Evolutionary conservation across 1,284 basidiomycete genomes (phyloP), one percentile per base, ranked within the genome.

Genomic region (Apiotrichum laibachii): DNA sequence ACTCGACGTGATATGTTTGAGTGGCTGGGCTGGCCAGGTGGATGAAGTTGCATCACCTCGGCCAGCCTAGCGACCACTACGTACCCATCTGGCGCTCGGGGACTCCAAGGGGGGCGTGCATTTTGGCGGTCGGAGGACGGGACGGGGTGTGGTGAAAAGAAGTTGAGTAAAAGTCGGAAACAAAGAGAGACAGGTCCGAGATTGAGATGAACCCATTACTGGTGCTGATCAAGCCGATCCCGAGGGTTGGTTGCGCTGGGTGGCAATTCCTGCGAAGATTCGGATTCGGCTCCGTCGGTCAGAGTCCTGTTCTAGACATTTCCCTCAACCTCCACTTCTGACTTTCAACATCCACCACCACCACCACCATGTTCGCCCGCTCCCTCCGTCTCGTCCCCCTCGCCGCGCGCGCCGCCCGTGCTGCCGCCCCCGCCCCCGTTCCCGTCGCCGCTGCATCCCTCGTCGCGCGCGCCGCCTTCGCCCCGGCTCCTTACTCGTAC

Each of bases 31-130:
- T 13, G 21, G 34, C 33, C n/a, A 22, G 18, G 22, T 13, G 22
- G n/a, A 6, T 8, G 12, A 43, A 21, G 43, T 12, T 10, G 43
- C 43, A 45, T 45, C 19, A 13, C 22, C 8, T 45, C 43, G 26
- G 26, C 26, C 26, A 22, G 15, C 8, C 10, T 31, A 5, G 11
- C 22, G 43, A 2, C 31, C 47, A 11, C 8, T 15, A 66, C 73
- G 59, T 51, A 75, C 75, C 72, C 34, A 72, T 59, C 65, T 77
- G 73, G 31, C 71, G 66, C 35, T 71, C 67, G n/a, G 71, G 68
- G 11, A 66, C 69, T 50, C 72, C 72, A 34, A 78, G 64, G 12
- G 70, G 73, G 2, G 72, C 69, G 67, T 78, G 76, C 76, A 78
- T 77, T 5, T 40, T 39, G 48, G 34, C 12, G 15, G 31, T 26